Base-by-base conservation (phyloP, 768 basidiomycete species). In the Chalciporus pseudorubinellus region DNA sequence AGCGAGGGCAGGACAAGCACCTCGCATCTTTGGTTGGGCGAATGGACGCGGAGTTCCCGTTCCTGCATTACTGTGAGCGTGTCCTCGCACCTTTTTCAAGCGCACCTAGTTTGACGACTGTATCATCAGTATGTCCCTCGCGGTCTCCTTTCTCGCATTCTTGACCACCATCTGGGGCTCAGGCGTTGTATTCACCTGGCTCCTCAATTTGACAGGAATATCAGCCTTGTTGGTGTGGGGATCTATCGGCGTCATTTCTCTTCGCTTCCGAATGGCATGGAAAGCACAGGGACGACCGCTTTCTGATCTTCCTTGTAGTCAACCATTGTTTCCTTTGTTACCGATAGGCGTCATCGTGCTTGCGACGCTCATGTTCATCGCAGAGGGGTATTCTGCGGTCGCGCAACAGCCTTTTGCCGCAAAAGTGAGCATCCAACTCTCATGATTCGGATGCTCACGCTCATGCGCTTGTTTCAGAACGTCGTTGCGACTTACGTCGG, bases 191-290 rank as follows among this genome's bases (percentile, higher is more conserved):
- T 81, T 83, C 56, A 76, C 74, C 2, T 81, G 79, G 85, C 70
- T 86, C 10, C 69, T 84, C 44, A 82, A 84, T 56, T 69, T 86
- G 46, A 82, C 81, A 8, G 84, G 85, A 38, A 81, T 87, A 40
- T 84, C 81, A 1, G 81, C 83, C 2, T 70, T 88, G 44, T 75
- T 87, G 52, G 82, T 84, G 38, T 88, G 86, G 85, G 78, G 76
- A 21, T 76, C 79, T 24, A 81, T 85, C 52, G 77, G 75, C 9
- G 16, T 72, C 28, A 81, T 80, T 29, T 80, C 77, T 5, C 61
- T 86, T 31, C 80, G 84, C 26, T 87, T 89, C 72, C 77, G 84
- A 20, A 58, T 63, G n/a, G 85, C 83, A 4, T 87, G 81, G 72
- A 66, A 61, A 39, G 76, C 74, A 0, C 82, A 83, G 44, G 78